A percentile compares a stretch with the other conserved stretches of the same genome.
Evolutionary conservation across 2,329 filamentous ascomycete species (phyloP).

Genomic region (Talaromyces sp.): DNA sequence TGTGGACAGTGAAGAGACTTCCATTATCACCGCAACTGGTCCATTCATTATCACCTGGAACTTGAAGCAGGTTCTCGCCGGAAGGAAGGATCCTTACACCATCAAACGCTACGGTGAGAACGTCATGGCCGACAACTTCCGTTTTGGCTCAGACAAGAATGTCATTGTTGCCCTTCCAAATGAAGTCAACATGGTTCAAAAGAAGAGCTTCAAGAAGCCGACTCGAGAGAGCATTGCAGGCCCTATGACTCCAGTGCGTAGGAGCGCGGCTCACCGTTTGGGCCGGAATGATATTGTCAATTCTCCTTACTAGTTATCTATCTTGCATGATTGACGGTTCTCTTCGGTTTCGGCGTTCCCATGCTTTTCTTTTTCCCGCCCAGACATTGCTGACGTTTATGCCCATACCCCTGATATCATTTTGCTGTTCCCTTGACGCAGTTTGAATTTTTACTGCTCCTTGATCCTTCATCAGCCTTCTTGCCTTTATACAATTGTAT

Average conservation of each 20-base stretch:
- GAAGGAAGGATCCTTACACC: constrained; percentile 81
- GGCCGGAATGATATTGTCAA: constrained; percentile 82
- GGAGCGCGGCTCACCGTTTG: constrained; percentile 46
- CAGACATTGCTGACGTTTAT: background rate
- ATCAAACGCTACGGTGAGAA: constrained; percentile 96
- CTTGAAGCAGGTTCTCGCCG: constrained; percentile 79
- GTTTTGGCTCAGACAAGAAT: constrained; percentile 94
- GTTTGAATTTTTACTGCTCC: background rate
- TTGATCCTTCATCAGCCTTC: background rate
- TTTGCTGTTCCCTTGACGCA: background rate
- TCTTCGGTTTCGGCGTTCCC: background rate
- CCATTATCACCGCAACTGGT: constrained; percentile 93
- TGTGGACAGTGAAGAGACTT: constrained; percentile 75
- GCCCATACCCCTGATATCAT: constrained; percentile 2
- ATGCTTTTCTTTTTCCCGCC: background rate
- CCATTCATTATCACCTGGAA: constrained; percentile 98
- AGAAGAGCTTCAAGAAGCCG: constrained; percentile 77
- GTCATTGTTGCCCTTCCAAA: constrained; percentile 96
- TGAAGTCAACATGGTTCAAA: constrained; percentile 96
- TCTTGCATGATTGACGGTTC: background rate
- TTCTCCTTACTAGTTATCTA: constrained; percentile 42
- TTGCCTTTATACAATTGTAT: background rate
- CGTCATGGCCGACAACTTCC: constrained; percentile 98
- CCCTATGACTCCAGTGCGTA: constrained; percentile 47
- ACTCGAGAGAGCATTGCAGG: constrained; percentile 89